phyloP scores from a whole-genome alignment of 192 early-diverging fungal genomes.

The Coemansia sp. region DNA sequence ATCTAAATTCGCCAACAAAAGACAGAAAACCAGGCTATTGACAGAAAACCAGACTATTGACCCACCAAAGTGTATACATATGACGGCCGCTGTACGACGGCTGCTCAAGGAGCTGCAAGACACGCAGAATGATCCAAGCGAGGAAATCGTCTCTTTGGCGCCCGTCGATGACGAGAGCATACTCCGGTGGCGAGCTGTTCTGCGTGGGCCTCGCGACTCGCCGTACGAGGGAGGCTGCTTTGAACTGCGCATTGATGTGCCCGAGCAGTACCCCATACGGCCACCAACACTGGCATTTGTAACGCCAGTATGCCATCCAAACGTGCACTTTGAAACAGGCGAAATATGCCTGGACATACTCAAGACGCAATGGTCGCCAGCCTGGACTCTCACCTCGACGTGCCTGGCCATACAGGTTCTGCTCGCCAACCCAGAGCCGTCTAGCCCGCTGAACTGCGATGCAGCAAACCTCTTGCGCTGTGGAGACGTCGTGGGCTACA shows the following conservation, averaged over 20 bases:
- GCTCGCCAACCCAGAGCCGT: slow-evolving; percentile 84
- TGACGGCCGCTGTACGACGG: slow-evolving; percentile 56
- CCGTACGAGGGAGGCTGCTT: slow-evolving; percentile 72
- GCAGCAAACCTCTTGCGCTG: slow-evolving; percentile 90
- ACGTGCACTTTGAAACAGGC: slow-evolving; percentile 93
- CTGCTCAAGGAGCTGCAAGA: slow-evolving; percentile 65
- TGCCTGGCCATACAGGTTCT: slow-evolving; percentile 83
- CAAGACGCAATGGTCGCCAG: slow-evolving; percentile 92
- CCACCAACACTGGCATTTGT: slow-evolving; percentile 74
- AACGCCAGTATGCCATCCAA: slow-evolving; percentile 91
- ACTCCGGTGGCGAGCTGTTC: slow-evolving; percentile 53
- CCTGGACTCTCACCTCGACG: slow-evolving; percentile 89
- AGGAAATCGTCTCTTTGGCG: slow-evolving; percentile 33
- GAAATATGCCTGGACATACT: slow-evolving; percentile 97
- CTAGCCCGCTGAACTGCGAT: slow-evolving; percentile 93
- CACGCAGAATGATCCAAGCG: slow-evolving; percentile 27
- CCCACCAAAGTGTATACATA: slow-evolving; percentile 1
- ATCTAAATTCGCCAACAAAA: background rate
- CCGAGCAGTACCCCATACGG: slow-evolving; percentile 74
- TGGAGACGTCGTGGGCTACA: slow-evolving; percentile 85
- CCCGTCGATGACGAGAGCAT: slow-evolving; percentile 51
- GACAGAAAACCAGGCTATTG: too few species aligned
- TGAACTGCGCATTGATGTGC: slow-evolving; percentile 78
- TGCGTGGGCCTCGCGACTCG: slow-evolving; percentile 55
- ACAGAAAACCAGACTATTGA: too few species aligned